These are phyloP conservation scores for Penicillium atrosanguineum DNA, from an alignment of 495 filamentous ascomycete genomes.

Conservation along the genomic window DNA sequence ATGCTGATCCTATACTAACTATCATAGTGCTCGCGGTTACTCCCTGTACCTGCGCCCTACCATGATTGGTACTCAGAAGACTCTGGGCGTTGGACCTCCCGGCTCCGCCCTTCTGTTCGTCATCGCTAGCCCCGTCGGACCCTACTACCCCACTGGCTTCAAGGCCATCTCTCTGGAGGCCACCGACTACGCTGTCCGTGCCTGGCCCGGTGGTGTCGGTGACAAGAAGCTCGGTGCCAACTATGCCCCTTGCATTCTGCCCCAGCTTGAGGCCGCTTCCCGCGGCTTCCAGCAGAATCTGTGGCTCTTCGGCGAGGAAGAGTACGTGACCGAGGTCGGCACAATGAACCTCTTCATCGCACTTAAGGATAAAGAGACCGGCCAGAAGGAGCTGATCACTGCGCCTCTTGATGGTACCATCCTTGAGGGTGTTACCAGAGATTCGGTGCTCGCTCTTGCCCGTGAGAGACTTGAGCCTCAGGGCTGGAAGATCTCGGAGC, in stretches of 20 bases:
- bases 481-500: slow-evolving; percentile 85
- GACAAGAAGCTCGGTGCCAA: slow-evolving; percentile 98
- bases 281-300: slow-evolving; percentile 96
- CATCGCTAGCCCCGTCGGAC: slow-evolving; percentile 94
- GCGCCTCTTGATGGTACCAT: slow-evolving; percentile 97
- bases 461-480: slow-evolving; percentile 76
- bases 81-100: slow-evolving; percentile 85
- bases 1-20: slow-evolving; percentile 10
- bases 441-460: slow-evolving; percentile 80
- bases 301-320: slow-evolving; percentile 93
- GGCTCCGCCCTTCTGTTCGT: slow-evolving; percentile 88
- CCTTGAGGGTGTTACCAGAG: slow-evolving; percentile 87
- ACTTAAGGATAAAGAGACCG: slow-evolving; percentile 74
- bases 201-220: slow-evolving; percentile 95
- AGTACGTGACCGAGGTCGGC: slow-evolving; percentile 92
- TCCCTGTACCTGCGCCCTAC: slow-evolving; percentile 93
- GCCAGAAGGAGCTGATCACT: slow-evolving; percentile 85
- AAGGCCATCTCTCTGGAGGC: slow-evolving; percentile 93
- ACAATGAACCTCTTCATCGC: slow-evolving; percentile 97
- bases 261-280: slow-evolving; percentile 84
- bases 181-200: slow-evolving; percentile 89
- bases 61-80: slow-evolving; percentile 93
- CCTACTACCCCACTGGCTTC: slow-evolving; percentile 97
- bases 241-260: slow-evolving; percentile 94
- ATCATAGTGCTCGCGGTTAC: slow-evolving; percentile 66